Base-by-base conservation (phyloP, 257 asterid genomes). In the Misopates orontium region DNA sequence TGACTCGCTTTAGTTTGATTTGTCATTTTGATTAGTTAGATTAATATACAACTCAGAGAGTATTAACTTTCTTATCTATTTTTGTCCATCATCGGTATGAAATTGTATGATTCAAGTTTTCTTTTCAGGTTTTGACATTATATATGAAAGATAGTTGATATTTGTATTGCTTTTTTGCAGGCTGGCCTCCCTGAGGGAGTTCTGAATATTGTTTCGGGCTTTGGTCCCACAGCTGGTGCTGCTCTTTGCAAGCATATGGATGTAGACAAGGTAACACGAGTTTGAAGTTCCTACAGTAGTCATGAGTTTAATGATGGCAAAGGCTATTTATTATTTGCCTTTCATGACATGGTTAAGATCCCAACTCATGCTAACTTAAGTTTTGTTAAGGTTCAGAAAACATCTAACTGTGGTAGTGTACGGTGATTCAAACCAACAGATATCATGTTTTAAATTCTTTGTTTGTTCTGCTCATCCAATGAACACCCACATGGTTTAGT, bases 151-250 rank as follows among this genome's bases (percentile, higher is more conserved):
- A 21, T 47, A 39, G 44, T 69, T 70, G 69, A 76, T 56, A 40
- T 62, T 19, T 41, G 23, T 39, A 32, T 14, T 41, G 54, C 65
- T 21, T 69, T 31, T 64, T 61, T 56, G 73, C 82, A 94, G 99
- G 99, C 99, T 62, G 99, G 99, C 50, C 95, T 94, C 74, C 99
- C 98, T 53, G 69, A 75, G 1, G 99, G 99, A 14, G 99, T 86
- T 71, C 62, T 94, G 72, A 94, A 94, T 76, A 73, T 94, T 56
- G 82, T 94, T 69, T 80, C 99, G 60, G 99, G 96, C 60, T 94
- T 79, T 69, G 99, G 98, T 68, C 86, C 93, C 1, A 88, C 91
- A 4, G 99, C 96, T 72, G 99, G 99, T 71, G 95, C 91, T 49
- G 85, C 99, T 69, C 99, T 94, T 64, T 85, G 95, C 80, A 77